Evolutionary conservation across 176 grass and related monocot genomes (phyloP).

Genomic region (Musa acuminata): DNA sequence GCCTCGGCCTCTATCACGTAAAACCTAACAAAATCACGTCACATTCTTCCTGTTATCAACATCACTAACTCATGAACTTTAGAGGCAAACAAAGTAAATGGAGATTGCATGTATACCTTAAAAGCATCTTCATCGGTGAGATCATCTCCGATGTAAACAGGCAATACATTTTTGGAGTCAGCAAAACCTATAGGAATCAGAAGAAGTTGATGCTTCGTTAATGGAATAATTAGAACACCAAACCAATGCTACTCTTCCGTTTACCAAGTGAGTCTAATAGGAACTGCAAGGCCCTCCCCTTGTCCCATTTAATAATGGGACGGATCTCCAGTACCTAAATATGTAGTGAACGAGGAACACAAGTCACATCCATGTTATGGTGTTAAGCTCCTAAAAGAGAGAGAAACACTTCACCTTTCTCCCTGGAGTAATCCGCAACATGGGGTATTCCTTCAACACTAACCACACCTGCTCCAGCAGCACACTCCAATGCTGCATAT

Average conservation of each 20-base stretch:
- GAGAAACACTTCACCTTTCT: conserved; percentile 36
- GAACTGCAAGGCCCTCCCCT: conserved; percentile 89
- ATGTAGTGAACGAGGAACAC: conserved; percentile 4
- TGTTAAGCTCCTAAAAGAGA: background rate
- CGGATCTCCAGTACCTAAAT: conserved; percentile 67
- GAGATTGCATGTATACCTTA: conserved; percentile 38
- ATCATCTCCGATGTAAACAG: conserved; percentile 82
- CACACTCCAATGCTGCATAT: conserved; percentile 55
- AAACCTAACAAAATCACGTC: conserved; percentile 23
- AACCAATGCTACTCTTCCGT: background rate
- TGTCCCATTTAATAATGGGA: conserved; percentile 84
- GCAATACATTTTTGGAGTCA: conserved; percentile 60
- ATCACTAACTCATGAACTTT: conserved; percentile 1
- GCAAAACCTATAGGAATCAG: conserved; percentile 42
- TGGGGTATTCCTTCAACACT: conserved; percentile 62
- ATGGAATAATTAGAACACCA: background rate
- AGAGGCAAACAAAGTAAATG: background rate
- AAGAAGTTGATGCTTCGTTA: conserved; percentile 5
- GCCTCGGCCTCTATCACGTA: conserved; percentile 58
- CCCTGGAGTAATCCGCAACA: conserved; percentile 55
- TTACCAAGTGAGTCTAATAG: conserved; percentile 76
- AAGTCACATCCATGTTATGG: background rate
- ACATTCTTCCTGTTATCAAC: conserved; percentile 9
- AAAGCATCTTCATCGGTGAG: conserved; percentile 96
- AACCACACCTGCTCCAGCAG: conserved; percentile 51